Base-by-base conservation (phyloP, 257 asterid genomes). In the Solanum clarkiae region DNA sequence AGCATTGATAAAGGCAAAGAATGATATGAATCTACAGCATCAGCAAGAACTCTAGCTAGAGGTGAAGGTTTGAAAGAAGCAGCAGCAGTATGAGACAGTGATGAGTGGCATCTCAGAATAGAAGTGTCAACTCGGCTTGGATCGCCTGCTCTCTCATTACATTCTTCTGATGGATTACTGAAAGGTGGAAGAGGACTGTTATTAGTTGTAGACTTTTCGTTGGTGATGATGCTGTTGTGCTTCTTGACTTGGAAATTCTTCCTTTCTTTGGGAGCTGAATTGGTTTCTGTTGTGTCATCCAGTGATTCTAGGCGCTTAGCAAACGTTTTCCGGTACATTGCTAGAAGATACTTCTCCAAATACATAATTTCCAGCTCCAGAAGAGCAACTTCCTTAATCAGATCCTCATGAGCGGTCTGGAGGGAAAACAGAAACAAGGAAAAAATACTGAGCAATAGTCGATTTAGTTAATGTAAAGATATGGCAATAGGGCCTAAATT, bases 1-100 rank as follows among this genome's bases (percentile, higher is more conserved):
- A 95, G 87, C 98, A 95, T 94, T 54, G 94, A 91, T 65, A 96
- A 85, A 60, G 99, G 98, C n/a, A 95, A 87, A 8, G 99, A 96
- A 86, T 95, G 97, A 75, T 88, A 94, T 3, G 91, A 83, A 47
- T 96, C 94, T 8, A 90, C 26, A 63, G 92, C 92, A 86, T 91
- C 95, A 17, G 88, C 88, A 4, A 84, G 79, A 24, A 88, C 85
- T 86, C 86, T 93, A n/a, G 75, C 86, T 0, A 86, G 87, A 89
- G 97, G 92, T 10, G 95, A 90, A 26, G 86, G 84, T 80, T 93
- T 90, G 81, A 94, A 90, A 81, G 94, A 91, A 84, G 68, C 86
- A 59, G 94, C 66, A 59, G 66, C 93, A 20, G 97, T 92, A 69
- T 90, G 96, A 63, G 99, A 96, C 11, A 94, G 86, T 1, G 99